phyloP scores from a whole-genome alignment of 2,329 filamentous ascomycete genomes.

The Penicillium hordei region DNA sequence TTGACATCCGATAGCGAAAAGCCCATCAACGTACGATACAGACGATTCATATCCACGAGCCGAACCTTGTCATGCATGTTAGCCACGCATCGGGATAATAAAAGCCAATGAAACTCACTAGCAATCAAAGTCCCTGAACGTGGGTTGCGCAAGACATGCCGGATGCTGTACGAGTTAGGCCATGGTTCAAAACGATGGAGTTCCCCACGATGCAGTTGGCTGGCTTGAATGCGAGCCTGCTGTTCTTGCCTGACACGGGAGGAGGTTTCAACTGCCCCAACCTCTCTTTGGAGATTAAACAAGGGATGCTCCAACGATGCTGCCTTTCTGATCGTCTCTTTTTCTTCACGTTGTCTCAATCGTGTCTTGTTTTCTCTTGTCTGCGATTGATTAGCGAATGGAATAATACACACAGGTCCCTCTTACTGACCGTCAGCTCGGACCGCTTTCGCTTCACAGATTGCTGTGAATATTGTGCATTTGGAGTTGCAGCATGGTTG shows the following conservation, averaged over 20 bases:
- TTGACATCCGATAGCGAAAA: background rate
- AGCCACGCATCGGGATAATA: constrained; percentile 12
- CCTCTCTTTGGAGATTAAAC: constrained; percentile 30
- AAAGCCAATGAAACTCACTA: constrained; percentile 28
- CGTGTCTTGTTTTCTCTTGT: constrained; percentile 29
- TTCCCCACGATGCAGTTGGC: constrained; percentile 31
- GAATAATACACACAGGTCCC: background rate
- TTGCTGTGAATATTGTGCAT: constrained; percentile 57
- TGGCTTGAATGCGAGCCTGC: constrained; percentile 33
- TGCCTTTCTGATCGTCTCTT: constrained; percentile 37
- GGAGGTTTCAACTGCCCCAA: constrained; percentile 21
- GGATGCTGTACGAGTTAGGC: constrained; percentile 29
- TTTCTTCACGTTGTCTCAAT: constrained; percentile 28
- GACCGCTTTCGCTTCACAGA: constrained; percentile 58
- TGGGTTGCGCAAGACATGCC: constrained; percentile 36
- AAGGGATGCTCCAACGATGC: constrained; percentile 33
- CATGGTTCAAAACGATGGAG: constrained; percentile 35
- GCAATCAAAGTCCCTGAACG: constrained; percentile 38
- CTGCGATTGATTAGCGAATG: constrained; percentile 21
- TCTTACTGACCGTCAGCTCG: constrained; percentile 40
- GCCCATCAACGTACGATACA: constrained; percentile 31
- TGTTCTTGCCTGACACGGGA: constrained; percentile 26
- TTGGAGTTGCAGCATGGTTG: constrained; percentile 51
- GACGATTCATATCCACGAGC: constrained; percentile 31
- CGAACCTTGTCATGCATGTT: constrained; percentile 25